Evolutionary conservation across 1,139 yeast species (phyloP).

Genomic region (Cylindricascospora bacillispora): DNA sequence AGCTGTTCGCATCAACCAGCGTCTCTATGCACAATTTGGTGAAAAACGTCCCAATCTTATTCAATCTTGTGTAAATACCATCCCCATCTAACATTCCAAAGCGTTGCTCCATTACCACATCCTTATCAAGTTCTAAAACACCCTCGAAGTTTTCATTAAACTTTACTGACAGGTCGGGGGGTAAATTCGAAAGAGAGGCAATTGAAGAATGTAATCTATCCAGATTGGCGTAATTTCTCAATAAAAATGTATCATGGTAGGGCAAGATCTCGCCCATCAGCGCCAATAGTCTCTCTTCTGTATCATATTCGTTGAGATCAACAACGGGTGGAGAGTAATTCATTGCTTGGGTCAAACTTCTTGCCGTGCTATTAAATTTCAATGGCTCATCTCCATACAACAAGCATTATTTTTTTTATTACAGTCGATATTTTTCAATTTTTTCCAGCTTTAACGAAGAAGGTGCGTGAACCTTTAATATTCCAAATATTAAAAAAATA

Average conservation of each 20-base stretch:
- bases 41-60: constrained; percentile 16
- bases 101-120: constrained; percentile 16
- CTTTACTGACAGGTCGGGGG: constrained; percentile 10
- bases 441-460: no score
- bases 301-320: constrained; percentile 18
- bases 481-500: no score
- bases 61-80: constrained; percentile 9
- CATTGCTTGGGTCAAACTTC: no score
- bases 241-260: constrained; percentile 17
- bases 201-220: constrained; percentile 9
- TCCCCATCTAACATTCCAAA: background rate
- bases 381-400: no score
- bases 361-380: no score
- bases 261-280: constrained; percentile 13
- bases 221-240: constrained; percentile 22
- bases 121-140: constrained; percentile 7
- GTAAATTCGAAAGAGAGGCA: constrained; percentile 2
- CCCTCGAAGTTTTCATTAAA: constrained; percentile 23
- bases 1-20: constrained; percentile 5
- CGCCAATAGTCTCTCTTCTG: constrained; percentile 13
- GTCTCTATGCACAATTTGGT: constrained; percentile 12
- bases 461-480: no score
- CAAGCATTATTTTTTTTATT: no score
- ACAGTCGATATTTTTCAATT: no score
- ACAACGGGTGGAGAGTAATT: constrained; percentile 14